Percentiles rank a stretch among this genome's conserved stretches.
Evolutionary conservation across 176 grass and related monocot species (phyloP).

Genomic region (Ananas comosus): DNA sequence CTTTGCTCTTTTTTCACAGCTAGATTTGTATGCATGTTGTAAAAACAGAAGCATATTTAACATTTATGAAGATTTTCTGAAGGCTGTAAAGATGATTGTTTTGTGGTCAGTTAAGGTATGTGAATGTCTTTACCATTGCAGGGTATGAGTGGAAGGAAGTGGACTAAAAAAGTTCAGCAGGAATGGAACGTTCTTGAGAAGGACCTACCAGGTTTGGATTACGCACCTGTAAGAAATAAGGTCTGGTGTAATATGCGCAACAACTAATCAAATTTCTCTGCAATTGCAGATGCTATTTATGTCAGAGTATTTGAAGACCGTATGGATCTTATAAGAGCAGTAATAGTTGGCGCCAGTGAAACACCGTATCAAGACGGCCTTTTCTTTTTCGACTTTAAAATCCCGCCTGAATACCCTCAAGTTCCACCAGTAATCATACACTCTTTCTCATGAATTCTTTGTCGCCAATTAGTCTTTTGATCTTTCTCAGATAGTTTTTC

Average conservation of each 20-base stretch:
- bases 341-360: constrained; percentile 87
- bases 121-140: constrained; percentile 15
- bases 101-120: background rate
- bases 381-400: constrained; percentile 97
- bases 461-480: background rate
- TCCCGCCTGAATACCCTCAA: constrained; percentile 81
- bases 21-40: background rate
- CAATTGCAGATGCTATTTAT: constrained; percentile 78
- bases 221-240: background rate
- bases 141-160: constrained; percentile 74
- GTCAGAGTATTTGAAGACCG: constrained; percentile 96
- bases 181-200: constrained; percentile 99
- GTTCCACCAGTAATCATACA: constrained; percentile 70
- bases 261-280: constrained; percentile 10
- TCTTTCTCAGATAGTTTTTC: constrained; percentile 6
- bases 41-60: background rate
- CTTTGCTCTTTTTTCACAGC: background rate
- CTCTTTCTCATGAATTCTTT: constrained; percentile 15
- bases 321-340: constrained; percentile 86
- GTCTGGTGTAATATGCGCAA: background rate
- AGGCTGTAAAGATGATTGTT: background rate
- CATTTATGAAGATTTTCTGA: background rate
- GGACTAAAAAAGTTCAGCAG: constrained; percentile 91
- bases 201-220: constrained; percentile 65
- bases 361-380: constrained; percentile 97